These are phyloP conservation scores for Pyrus communis DNA, from an alignment of 306 rosid genomes.

Conservation along the genomic window DNA sequence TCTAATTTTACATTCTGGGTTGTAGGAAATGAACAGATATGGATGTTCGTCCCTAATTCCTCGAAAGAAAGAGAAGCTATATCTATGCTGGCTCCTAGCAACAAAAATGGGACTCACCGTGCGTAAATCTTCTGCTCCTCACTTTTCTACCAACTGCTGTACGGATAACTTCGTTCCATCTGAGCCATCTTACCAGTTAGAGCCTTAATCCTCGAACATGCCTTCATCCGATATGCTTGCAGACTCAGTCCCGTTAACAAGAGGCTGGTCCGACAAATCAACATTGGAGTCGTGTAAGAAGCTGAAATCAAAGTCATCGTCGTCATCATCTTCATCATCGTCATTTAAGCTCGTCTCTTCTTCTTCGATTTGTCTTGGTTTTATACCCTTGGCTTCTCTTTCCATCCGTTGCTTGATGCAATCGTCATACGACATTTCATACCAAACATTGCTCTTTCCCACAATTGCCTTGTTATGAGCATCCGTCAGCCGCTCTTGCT, in stretches of 20 bases:
- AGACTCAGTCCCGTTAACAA: slow-evolving; percentile 85
- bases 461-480: slow-evolving; percentile 83
- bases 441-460: slow-evolving; percentile 65
- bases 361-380: slow-evolving; percentile 1
- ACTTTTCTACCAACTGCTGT: not conserved
- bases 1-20: no score
- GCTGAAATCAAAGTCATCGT: slow-evolving; percentile 62
- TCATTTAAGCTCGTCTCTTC: slow-evolving; percentile 18
- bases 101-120: slow-evolving; percentile 13
- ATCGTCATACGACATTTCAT: slow-evolving; percentile 73
- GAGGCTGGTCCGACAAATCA: slow-evolving; percentile 46
- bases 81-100: not conserved
- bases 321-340: slow-evolving; percentile 21
- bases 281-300: slow-evolving; percentile 24
- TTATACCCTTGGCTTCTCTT: slow-evolving; percentile 46
- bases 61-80: not conserved
- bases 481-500: slow-evolving; percentile 60
- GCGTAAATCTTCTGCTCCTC: not conserved
- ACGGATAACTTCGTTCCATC: not conserved
- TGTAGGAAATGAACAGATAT: not conserved
- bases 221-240: slow-evolving; percentile 58
- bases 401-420: slow-evolving; percentile 40
- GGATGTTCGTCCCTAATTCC: not conserved
- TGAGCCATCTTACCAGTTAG: not conserved
- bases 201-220: slow-evolving; percentile 50